Conservation (phyloP, 2,329 filamentous ascomycete genomes). For the Ceratocystis colombiana region DNA sequence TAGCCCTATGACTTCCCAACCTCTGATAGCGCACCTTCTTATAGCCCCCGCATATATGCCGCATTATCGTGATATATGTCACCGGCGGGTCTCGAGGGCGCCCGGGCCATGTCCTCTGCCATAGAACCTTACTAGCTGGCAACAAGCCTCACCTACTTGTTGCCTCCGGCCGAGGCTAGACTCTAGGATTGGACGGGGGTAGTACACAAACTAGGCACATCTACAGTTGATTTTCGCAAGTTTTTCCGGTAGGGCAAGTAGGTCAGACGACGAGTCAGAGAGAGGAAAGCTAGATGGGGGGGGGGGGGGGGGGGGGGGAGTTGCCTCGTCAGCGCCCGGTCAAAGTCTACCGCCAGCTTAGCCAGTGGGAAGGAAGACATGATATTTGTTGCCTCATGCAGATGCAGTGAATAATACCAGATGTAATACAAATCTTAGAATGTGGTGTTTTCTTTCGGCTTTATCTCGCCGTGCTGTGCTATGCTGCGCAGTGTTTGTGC, state of each 20-base stretch:
- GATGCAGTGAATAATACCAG: too few relatives aligned
- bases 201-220: not conserved
- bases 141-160: not conserved
- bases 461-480: not conserved
- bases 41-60: conserved; percentile 12
- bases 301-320: too few relatives aligned
- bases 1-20: conserved; percentile 1
- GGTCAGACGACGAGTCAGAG: not conserved
- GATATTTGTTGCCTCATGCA: not conserved
- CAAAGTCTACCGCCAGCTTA: too few relatives aligned
- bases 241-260: not conserved
- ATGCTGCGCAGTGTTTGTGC: too few relatives aligned
- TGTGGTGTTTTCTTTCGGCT: not conserved
- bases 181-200: not conserved
- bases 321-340: too few relatives aligned
- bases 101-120: not conserved
- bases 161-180: conserved; percentile 9
- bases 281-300: not conserved
- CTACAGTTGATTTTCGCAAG: not conserved
- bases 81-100: not conserved
- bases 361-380: not conserved
- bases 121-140: not conserved
- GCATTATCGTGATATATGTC: conserved; percentile 11
- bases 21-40: not conserved
- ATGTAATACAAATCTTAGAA: not conserved